Percentiles rank a stretch among this genome's conserved stretches.
phyloP scores from a whole-genome alignment of 2,329 filamentous ascomycete species.

The Nemania sp. region DNA sequence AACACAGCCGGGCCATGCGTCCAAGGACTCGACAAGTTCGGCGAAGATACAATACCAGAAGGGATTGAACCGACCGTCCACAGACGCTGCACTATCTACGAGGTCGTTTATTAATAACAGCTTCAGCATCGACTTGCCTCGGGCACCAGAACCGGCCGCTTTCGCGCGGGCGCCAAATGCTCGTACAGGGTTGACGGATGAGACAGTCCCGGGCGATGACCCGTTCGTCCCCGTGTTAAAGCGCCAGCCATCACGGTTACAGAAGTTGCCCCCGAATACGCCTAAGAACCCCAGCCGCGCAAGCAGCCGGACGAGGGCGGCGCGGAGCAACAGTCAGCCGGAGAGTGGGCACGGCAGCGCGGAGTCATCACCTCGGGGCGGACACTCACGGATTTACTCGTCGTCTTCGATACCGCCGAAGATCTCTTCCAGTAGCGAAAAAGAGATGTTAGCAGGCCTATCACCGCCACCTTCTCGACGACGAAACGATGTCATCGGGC shows the following conservation, averaged over 20 bases:
- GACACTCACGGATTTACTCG: constrained; percentile 58
- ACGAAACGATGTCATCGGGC: constrained; percentile 61
- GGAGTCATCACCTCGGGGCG: constrained; percentile 48
- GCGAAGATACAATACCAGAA: constrained; percentile 64
- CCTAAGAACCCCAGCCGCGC: constrained; percentile 37
- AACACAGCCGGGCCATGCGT: constrained; percentile 47
- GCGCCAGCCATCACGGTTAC: constrained; percentile 65
- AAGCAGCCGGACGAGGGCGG: constrained; percentile 56
- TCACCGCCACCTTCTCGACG: constrained; percentile 63
- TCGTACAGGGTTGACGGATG: constrained; percentile 72
- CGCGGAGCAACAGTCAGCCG: constrained; percentile 60
- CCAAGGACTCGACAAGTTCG: constrained; percentile 54
- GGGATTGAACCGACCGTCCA: constrained; percentile 50
- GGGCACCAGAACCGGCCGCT: constrained; percentile 61
- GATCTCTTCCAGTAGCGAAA: constrained; percentile 58
- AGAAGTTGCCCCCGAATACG: constrained; percentile 59
- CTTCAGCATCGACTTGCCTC: constrained; percentile 58
- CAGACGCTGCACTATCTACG: constrained; percentile 48
- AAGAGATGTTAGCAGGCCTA: constrained; percentile 59
- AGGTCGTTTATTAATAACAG: constrained; percentile 54
- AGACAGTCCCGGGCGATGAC: constrained; percentile 69
- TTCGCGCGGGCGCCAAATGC: constrained; percentile 72
- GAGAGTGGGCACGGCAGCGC: constrained; percentile 56
- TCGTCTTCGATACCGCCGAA: constrained; percentile 58
- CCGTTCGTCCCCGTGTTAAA: constrained; percentile 67